Base-by-base conservation (phyloP, 169 alveolate genomes). In the Eimeria sp. region DNA sequence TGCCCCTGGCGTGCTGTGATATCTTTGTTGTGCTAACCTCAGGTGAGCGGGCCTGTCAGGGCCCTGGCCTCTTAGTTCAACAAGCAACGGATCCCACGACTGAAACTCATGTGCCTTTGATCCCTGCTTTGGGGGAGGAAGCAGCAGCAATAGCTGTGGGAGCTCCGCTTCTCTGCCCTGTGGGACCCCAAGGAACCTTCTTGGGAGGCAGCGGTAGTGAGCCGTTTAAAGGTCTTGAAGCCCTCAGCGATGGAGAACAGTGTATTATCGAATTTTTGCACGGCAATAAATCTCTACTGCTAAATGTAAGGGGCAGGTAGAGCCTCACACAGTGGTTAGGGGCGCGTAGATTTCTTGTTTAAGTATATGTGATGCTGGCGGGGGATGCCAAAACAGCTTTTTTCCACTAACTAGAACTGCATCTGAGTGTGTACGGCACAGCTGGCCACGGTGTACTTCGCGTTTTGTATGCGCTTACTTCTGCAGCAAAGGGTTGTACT, bases 151-250 rank as follows among this genome's bases (percentile, higher is more conserved):
- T 82, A 14, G 83, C 93, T 9, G 83, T 51, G 13, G 93, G 93
- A 10, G 93, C 93, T 43, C 93, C 93, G 40, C 47, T 87, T 43
- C 67, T 87, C 47, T 87, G 93, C 22, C 93, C 93, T 63, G 93
- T 87, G 83, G 93, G 93, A 22, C 93, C 93, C 57, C 58, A 43
- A 22, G 93, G 93, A 27, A 58, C 82, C 80, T 87, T 87, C n/a
- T 57, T 87, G 40, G 83, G 83, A 20, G 93, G 93, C 93, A 87
- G 78, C 80, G 93, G 93, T 75, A 63, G 82, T 18, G 80, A 61
- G 78, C 93, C 93, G 47, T 87, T 87, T 63, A 63, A 63, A 43
- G 83, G 93, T 65, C 93, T 87, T 30, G 93, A 40, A 57, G 93
- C 93, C 10, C 49, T 87, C 34, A 87, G 57, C n/a, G 93, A 47